Conservation (phyloP, 2,329 filamentous ascomycete genomes). For the Fusarium metavorans region DNA sequence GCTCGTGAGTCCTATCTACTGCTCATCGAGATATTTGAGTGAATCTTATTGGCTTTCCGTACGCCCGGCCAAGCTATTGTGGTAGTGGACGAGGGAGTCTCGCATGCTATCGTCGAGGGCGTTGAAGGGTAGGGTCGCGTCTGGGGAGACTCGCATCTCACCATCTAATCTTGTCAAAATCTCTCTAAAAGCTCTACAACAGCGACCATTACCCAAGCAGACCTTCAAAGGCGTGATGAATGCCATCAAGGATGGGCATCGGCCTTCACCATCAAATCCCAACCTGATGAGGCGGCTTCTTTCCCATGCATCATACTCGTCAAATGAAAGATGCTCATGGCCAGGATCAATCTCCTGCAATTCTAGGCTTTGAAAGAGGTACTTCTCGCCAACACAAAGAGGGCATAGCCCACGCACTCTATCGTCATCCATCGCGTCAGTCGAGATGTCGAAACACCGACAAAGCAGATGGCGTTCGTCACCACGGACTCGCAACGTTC, state of each 20-base stretch:
- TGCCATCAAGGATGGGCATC: background rate
- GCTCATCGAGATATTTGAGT: background rate
- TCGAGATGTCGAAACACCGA: background rate
- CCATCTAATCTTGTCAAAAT: background rate
- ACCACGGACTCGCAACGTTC: background rate
- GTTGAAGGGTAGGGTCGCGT: background rate
- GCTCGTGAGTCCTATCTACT: background rate
- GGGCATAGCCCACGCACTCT: background rate
- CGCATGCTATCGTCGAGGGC: background rate
- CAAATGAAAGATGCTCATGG: background rate
- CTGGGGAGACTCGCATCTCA: background rate
- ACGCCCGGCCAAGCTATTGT: background rate
- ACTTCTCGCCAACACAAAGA: background rate
- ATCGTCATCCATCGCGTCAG: too few species aligned
- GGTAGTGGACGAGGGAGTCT: background rate
- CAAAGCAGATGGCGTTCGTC: background rate
- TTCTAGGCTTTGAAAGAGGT: background rate
- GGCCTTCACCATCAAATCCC: background rate
- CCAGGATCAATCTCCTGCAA: background rate
- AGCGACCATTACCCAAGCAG: background rate
- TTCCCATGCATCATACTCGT: too few species aligned
- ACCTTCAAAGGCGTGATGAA: background rate
- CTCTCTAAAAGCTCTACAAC: background rate
- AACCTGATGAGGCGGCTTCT: background rate
- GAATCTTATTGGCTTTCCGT: background rate